Conservation (phyloP, 805 yeast genomes). For the Nakazawaea laoshanensis region DNA sequence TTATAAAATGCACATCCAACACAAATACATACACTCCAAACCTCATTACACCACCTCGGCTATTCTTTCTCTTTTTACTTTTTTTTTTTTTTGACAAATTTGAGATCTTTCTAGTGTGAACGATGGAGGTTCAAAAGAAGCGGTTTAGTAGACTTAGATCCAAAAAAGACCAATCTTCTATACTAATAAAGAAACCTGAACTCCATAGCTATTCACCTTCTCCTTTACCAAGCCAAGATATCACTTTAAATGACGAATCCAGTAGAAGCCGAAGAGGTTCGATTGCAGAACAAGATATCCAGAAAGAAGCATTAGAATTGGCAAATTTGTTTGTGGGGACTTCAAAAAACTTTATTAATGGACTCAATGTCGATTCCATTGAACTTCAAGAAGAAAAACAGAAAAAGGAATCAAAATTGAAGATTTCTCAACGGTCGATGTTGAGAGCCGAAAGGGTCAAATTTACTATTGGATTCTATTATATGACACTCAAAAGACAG, state of each 20-base stretch:
- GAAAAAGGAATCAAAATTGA: not conserved
- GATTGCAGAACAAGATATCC: constrained; percentile 13
- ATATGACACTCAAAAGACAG: constrained; percentile 35
- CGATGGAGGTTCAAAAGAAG: too few relatives aligned
- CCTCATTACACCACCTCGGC: too few relatives aligned
- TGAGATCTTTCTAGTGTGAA: too few relatives aligned
- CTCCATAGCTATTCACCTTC: too few relatives aligned
- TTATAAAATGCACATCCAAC: too few relatives aligned
- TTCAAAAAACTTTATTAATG: constrained; percentile 31
- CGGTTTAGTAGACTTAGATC: too few relatives aligned
- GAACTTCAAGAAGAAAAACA: constrained; percentile 11
- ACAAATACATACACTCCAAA: too few relatives aligned
- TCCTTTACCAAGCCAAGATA: constrained; percentile 5
- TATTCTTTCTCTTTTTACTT: too few relatives aligned
- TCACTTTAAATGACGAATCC: constrained; percentile 5
- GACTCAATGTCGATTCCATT: constrained; percentile 27
- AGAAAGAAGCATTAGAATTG: constrained; percentile 28
- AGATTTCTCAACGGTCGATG: constrained; percentile 24
- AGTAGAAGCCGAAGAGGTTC: too few relatives aligned
- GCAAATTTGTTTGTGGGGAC: constrained; percentile 32
- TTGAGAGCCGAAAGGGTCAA: constrained; percentile 43
- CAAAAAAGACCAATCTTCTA: too few relatives aligned
- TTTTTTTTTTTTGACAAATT: too few relatives aligned
- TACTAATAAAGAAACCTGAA: too few relatives aligned
- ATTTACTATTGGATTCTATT: constrained; percentile 39